Base-by-base conservation (phyloP, 441 rosid genomes). In the Adansonia rubrostipa region DNA sequence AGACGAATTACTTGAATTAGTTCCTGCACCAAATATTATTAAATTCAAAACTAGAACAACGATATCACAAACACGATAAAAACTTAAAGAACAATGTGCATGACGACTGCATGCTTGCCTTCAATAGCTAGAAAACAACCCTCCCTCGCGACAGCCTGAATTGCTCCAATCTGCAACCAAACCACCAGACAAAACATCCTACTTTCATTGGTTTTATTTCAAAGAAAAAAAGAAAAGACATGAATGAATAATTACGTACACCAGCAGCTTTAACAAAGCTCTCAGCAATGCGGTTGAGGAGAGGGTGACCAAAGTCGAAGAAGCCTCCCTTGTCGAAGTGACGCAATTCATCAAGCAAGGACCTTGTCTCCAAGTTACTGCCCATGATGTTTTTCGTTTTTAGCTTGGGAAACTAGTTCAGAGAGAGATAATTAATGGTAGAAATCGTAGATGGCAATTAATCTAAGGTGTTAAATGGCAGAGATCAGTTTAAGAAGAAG, bases 261-360 rank as follows among this genome's bases (percentile, higher is more conserved):
- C 98, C 97, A 1, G 98, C 99, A 64, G 98, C 97, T 85, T 88
- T 94, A 65, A 94, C 87, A 81, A 96, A 93, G 83, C 97, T 90
- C 50, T 94, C 94, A 3, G 98, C 91, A 76, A 93, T 75, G 73
- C 95, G 92, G 83, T 94, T 94, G 56, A 94, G 97, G 75, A 94
- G 95, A 84, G 97, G 99, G 81, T 93, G 98, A 51, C 98, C 98
- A 36, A 96, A 87, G 81, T 94, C 99, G 77, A 96, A 87, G 78
- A 88, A 83, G 51, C 90, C 77, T 24, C 89, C 88, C 73, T 91
- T 91, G 64, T 92, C 91, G 42, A 92, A 91, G 51, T 80, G 78
- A 73, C 80, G 87, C 24, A 90, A 65, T 57, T 92, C 97, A 45
- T 86, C 89, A 20, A 89, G 76, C 65, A 88, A 84, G 0, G 91